These are phyloP conservation scores for Groenewaldozyma tartarivorans DNA, from an alignment of 805 yeast genomes.

Conservation along the genomic window DNA sequence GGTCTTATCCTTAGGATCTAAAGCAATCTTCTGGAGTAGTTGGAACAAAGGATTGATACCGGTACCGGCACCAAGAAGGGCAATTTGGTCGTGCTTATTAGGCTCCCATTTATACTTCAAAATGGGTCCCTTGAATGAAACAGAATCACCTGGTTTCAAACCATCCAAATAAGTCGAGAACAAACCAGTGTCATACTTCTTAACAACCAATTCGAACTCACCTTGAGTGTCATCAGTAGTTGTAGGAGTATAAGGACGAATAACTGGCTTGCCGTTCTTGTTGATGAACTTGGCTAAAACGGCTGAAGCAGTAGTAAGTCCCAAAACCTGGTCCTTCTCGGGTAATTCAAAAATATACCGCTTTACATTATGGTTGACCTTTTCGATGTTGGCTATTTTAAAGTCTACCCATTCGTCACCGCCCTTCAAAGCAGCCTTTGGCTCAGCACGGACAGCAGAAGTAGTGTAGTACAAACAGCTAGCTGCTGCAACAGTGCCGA, in stretches of 20 bases:
- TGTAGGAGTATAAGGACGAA: constrained; percentile 79
- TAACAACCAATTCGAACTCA: constrained; percentile 66
- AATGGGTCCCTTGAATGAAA: constrained; percentile 90
- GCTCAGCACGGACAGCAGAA: constrained; percentile 19
- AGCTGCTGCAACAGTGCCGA: constrained; percentile 39
- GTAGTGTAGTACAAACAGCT: constrained; percentile 27
- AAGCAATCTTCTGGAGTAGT: constrained; percentile 63
- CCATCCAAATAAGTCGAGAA: constrained; percentile 64
- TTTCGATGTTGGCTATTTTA: constrained; percentile 17
- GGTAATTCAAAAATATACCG: constrained; percentile 64
- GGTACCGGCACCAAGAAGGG: constrained; percentile 89
- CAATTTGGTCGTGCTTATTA: constrained; percentile 70
- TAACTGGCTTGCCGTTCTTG: constrained; percentile 77
- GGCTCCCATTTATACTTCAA: constrained; percentile 85
- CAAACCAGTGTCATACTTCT: constrained; percentile 78
- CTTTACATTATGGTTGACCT: constrained; percentile 31
- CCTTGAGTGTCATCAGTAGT: constrained; percentile 65
- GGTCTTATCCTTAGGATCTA: constrained; percentile 81
- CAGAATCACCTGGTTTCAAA: constrained; percentile 69
- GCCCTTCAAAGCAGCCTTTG: constrained; percentile 17
- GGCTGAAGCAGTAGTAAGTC: constrained; percentile 71
- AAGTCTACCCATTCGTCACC: constrained; percentile 23
- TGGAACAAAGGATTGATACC: constrained; percentile 97
- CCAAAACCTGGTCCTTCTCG: constrained; percentile 55
- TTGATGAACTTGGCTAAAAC: constrained; percentile 65